phyloP scores from a whole-genome alignment of 192 early-diverging fungal genomes.

The Linnemannia elongata region DNA sequence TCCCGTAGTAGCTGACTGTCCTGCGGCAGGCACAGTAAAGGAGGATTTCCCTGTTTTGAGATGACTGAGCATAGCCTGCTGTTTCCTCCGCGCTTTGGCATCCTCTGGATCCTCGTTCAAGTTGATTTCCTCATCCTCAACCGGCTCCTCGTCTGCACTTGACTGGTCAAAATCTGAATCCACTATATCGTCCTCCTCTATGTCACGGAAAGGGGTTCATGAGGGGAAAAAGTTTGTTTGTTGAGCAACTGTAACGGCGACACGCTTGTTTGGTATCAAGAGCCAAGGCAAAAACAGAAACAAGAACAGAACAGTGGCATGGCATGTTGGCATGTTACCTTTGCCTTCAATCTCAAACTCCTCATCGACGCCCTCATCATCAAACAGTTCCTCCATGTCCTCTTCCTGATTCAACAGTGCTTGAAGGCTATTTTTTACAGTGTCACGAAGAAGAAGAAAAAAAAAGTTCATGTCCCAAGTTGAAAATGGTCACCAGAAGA shows the following conservation, averaged over 20 bases:
- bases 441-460: constrained; percentile 2
- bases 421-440: constrained; percentile 54
- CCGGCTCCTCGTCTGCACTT: constrained; percentile 62
- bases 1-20: neutral
- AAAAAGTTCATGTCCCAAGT: neutral
- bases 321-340: constrained; percentile 14
- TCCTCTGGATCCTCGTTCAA: constrained; percentile 51
- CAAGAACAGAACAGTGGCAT: neutral
- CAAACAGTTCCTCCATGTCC: constrained; percentile 70
- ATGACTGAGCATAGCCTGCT: constrained; percentile 44
- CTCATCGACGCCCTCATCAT: constrained; percentile 65
- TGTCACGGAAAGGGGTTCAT: neutral
- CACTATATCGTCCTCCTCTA: constrained; percentile 62
- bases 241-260: neutral
- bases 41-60: constrained; percentile 44
- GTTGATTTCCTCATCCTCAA: constrained; percentile 55
- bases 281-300: neutral
- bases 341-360: constrained; percentile 59
- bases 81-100: constrained; percentile 50
- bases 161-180: constrained; percentile 71
- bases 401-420: constrained; percentile 64
- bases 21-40: constrained; percentile 8
- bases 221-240: neutral
- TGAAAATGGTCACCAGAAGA: neutral
- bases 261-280: neutral